phyloP scores from a whole-genome alignment of 2,329 filamentous ascomycete genomes.

The Scedosporium aurantiacum region DNA sequence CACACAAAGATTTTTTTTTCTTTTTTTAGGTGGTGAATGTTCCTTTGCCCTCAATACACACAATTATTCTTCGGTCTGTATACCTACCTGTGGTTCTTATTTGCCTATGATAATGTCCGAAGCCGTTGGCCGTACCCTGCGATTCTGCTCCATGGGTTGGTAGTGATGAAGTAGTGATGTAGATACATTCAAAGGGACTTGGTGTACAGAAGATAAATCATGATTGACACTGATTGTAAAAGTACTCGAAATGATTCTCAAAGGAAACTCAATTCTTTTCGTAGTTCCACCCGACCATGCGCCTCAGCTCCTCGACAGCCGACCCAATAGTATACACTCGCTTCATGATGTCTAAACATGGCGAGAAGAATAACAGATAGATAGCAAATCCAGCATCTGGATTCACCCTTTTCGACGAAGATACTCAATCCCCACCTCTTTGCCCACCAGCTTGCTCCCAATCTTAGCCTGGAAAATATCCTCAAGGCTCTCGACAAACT shows the following conservation, averaged over 20 bases:
- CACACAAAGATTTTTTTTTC: neutral
- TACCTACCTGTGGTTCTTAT: neutral
- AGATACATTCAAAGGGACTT: no score
- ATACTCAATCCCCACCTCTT: neutral
- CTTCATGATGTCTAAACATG: neutral
- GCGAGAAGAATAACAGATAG: neutral
- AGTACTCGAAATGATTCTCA: no score
- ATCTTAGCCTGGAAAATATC: slow-evolving; percentile 2
- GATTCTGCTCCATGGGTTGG: no score
- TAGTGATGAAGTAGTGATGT: no score
- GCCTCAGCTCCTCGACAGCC: neutral
- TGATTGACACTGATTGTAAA: neutral
- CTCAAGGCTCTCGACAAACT: slow-evolving; percentile 1
- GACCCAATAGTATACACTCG: neutral
- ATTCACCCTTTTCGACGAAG: neutral
- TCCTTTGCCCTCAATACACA: neutral
- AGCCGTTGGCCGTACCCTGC: neutral
- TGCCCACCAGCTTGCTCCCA: neutral
- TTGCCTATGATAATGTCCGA: no score
- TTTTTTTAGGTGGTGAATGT: neutral
- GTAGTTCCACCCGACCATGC: neutral
- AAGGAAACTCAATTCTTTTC: neutral
- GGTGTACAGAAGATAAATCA: neutral
- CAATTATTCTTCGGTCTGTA: neutral
- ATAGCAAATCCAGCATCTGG: neutral